phyloP scores from a whole-genome alignment of 139 green algal species.

The Coelastrella sp. region DNA sequence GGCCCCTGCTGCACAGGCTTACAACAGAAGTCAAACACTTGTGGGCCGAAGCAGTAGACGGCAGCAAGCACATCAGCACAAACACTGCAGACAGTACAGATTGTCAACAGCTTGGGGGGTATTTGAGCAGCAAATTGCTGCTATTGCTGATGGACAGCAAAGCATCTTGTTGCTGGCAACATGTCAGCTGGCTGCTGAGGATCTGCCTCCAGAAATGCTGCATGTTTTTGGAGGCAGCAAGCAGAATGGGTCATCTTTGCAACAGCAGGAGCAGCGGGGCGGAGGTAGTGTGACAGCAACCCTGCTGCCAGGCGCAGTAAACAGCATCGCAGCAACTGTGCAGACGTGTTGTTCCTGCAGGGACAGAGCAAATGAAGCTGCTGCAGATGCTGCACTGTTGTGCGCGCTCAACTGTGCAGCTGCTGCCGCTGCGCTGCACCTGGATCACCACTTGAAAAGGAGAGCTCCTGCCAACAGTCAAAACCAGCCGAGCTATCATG shows the following conservation, averaged over 20 bases:
- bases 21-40: not conserved
- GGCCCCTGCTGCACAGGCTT: not conserved
- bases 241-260: not conserved
- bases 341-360: slow-evolving; percentile 21
- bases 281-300: not conserved
- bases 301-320: not conserved
- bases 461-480: no score
- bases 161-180: slow-evolving; percentile 27
- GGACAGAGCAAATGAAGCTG: not conserved
- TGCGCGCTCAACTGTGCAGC: not conserved
- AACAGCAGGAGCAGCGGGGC: not conserved
- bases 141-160: not conserved
- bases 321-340: not conserved
- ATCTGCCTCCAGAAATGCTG: slow-evolving; percentile 14
- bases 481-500: no score
- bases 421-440: not conserved
- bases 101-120: slow-evolving; percentile 27
- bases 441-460: not conserved
- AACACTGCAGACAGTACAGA: not conserved
- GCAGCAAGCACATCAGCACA: no score
- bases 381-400: not conserved
- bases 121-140: slow-evolving; percentile 32
- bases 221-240: slow-evolving; percentile 14
- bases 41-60: no score
- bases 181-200: not conserved